A percentile compares a stretch with the other conserved stretches of the same genome.
phyloP scores from a whole-genome alignment of 108 stramenopile genomes.

The Fistulifera solaris region DNA sequence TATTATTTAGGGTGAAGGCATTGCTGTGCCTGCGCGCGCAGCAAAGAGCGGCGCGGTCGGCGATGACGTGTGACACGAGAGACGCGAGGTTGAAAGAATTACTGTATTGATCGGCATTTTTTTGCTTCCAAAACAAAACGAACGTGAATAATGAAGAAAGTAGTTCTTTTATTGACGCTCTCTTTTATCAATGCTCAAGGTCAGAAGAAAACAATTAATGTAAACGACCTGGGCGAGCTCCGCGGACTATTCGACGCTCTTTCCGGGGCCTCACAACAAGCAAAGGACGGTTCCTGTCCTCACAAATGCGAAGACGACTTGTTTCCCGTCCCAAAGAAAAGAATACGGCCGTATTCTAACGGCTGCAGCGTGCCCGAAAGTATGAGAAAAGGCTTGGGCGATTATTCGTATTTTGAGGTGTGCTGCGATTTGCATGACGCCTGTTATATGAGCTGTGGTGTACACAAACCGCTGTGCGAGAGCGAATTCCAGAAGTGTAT shows the following conservation, averaged over 20 bases:
- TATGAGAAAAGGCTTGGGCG: constrained; percentile 7
- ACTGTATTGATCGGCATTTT: too few species aligned
- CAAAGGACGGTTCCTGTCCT: constrained; percentile 11
- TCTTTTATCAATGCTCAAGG: not conserved
- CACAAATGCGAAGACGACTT: not conserved
- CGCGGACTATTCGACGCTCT: constrained; percentile 2
- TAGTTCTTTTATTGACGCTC: not conserved
- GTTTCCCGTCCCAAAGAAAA: constrained; percentile 1
- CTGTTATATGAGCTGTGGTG: constrained; percentile 18
- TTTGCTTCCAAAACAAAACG: too few species aligned
- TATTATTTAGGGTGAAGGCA: too few species aligned
- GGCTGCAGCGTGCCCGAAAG: constrained; percentile 14
- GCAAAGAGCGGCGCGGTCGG: too few species aligned
- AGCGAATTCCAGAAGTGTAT: constrained; percentile 19
- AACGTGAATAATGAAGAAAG: not conserved
- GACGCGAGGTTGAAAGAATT: too few species aligned
- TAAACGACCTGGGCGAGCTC: constrained; percentile 6
- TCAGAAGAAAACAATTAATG: not conserved
- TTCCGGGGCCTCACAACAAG: constrained; percentile 5
- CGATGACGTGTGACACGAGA: too few species aligned
- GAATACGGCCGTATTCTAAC: constrained; percentile 12
- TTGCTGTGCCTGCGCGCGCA: too few species aligned
- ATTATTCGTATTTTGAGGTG: constrained; percentile 6
- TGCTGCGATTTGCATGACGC: constrained; percentile 24
- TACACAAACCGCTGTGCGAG: constrained; percentile 15